These are phyloP conservation scores for Creolimax fragrantissima DNA, from an alignment of 78 protist species.

Conservation along the genomic window DNA sequence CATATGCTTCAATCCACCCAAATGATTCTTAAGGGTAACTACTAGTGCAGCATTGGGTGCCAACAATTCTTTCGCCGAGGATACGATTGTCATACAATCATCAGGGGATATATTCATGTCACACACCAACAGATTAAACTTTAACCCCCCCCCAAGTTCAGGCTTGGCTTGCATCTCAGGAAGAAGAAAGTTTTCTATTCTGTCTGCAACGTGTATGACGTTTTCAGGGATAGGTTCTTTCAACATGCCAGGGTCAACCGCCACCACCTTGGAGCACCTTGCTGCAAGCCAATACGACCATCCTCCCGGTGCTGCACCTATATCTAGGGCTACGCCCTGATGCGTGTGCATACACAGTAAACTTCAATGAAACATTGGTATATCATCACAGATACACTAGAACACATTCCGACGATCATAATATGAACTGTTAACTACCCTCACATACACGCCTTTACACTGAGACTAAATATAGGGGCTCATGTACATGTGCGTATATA, in stretches of 20 bases:
- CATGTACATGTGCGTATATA: too few species aligned
- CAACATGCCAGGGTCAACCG: background rate
- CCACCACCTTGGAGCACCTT: background rate
- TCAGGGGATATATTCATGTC: background rate
- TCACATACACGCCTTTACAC: too few species aligned
- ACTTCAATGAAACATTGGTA: too few species aligned
- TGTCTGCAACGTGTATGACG: background rate
- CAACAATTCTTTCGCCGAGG: background rate
- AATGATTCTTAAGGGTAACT: background rate
- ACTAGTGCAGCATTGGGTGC: background rate
- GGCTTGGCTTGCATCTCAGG: background rate
- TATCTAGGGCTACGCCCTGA: background rate
- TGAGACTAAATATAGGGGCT: too few species aligned
- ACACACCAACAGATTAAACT: background rate
- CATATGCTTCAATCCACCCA: background rate
- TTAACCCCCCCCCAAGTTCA: background rate
- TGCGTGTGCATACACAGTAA: too few species aligned
- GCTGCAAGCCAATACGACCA: background rate
- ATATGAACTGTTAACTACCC: too few species aligned
- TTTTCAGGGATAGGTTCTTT: background rate
- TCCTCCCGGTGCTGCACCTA: background rate
- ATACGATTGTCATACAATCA: background rate
- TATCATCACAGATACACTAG: too few species aligned
- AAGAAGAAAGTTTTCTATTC: background rate
- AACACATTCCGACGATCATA: too few species aligned